Evolutionary conservation across 2,329 filamentous ascomycete genomes (phyloP).

Genomic region (Pseudogymnoascus sp.): DNA sequence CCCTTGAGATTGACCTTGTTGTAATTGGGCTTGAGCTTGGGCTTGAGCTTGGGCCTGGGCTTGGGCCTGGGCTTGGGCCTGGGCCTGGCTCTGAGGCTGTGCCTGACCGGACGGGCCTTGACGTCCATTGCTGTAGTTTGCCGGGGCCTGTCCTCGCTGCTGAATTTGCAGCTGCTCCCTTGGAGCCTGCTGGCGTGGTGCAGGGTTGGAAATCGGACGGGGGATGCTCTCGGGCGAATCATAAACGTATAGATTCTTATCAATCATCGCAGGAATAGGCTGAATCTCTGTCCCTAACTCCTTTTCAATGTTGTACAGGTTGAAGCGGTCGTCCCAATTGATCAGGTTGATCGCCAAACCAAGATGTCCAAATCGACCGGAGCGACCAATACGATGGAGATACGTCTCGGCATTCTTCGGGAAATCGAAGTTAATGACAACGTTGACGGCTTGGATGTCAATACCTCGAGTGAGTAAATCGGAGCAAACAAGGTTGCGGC

Average conservation of each 20-base stretch:
- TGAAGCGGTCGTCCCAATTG: conserved; percentile 99
- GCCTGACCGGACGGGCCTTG: conserved; percentile 22
- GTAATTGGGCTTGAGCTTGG: not conserved
- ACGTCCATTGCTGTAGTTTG: conserved; percentile 23
- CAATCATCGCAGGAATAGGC: conserved; percentile 87
- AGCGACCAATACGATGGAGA: conserved; percentile 94
- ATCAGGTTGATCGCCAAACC: conserved; percentile 98
- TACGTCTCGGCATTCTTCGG: conserved; percentile 99
- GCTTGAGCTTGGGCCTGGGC: conserved; percentile 11
- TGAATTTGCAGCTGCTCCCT: conserved; percentile 21
- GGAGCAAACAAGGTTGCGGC: conserved; percentile 95
- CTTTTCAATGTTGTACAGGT: conserved; percentile 96
- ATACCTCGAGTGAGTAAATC: conserved; percentile 97
- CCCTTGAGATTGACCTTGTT: not conserved
- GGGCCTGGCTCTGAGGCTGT: conserved; percentile 22
- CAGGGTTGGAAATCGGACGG: conserved; percentile 58
- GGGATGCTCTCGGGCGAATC: conserved; percentile 94
- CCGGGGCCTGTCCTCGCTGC: conserved; percentile 20
- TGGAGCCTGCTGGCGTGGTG: conserved; percentile 24
- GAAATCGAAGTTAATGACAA: conserved; percentile 99
- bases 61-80: conserved; percentile 16
- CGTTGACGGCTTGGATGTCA: conserved; percentile 97
- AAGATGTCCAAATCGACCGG: conserved; percentile 91
- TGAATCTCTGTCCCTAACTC: conserved; percentile 96
- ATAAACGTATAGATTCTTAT: conserved; percentile 98